Base-by-base conservation (phyloP, 2,329 filamentous ascomycete genomes). In the Xylaria sp. region DNA sequence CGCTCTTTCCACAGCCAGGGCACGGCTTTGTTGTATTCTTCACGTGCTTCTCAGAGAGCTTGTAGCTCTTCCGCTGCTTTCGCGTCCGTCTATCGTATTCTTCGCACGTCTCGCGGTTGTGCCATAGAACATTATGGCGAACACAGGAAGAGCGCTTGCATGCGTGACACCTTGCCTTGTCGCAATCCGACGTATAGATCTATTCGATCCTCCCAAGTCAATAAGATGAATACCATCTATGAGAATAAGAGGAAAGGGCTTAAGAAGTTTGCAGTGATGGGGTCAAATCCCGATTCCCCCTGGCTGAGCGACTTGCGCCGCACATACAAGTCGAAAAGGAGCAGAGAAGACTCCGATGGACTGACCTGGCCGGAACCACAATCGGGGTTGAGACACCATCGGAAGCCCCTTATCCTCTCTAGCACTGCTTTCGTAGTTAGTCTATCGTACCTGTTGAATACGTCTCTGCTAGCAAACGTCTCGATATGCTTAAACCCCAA, bases 41-140 rank as follows among this genome's bases (percentile, higher is more conserved):
- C 28, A 82, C 74, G 33, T 74, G 72, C 23, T 75, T 74, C 69
- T 80, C 77, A 0, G 81, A 82, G 6, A 78, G 79, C 68, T 73
- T 73, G 6, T 82, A 76, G 61, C 79, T 76, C 46, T 68, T 77
- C 18, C 69, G 69, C 41, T 76, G 75, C 39, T 67, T 72, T 7
- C 69, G 69, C 15, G 74, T 79, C n/a, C 79, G 75, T n/a, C 41
- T 55, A 46, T 82, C 79, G 65, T 80, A 82, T 55, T 80, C 72
- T 1, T 76, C 74, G 70, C 82, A 83, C 0, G 79, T 81, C 62
- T 81, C 78, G 7, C 77, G 76, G 2, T 68, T 69, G 55, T 83
- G 82, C 80, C 81, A 82, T 6, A 78, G 77, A 0, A 82, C 68
- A 25, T 78, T 72, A 71, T 83, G 82, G 1, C 64, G 68, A 20